A percentile compares a stretch with the other conserved stretches of the same genome.
These are phyloP conservation scores for Tolypocladium tundrense DNA, from an alignment of 2,329 filamentous ascomycete genomes.

Conservation along the genomic window DNA sequence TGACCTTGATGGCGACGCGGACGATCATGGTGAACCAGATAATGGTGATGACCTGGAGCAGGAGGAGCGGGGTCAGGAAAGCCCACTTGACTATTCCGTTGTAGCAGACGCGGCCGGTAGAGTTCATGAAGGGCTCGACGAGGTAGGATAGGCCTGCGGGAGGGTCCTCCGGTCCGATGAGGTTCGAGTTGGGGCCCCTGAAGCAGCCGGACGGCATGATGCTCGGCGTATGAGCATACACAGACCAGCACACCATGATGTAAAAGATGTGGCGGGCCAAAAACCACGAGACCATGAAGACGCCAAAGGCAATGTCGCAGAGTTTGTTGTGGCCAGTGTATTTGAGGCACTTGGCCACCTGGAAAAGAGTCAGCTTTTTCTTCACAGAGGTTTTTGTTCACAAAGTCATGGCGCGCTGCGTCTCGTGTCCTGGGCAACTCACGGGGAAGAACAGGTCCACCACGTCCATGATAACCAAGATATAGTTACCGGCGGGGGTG, in stretches of 20 bases:
- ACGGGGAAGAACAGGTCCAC: conserved; percentile 84
- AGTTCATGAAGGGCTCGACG: conserved; percentile 61
- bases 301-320: conserved; percentile 74
- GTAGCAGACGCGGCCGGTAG: conserved; percentile 70
- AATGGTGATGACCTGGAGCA: conserved; percentile 69
- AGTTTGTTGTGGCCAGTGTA: conserved; percentile 67
- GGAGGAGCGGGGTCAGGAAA: conserved; percentile 68
- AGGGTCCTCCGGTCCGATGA: conserved; percentile 42
- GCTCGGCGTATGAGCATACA: conserved; percentile 55
- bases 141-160: conserved; percentile 50
- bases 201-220: conserved; percentile 65
- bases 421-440: conserved; percentile 22
- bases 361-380: neutral
- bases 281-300: conserved; percentile 83
- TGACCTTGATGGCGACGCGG: conserved; percentile 68
- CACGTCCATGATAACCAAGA: conserved; percentile 87
- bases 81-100: conserved; percentile 61
- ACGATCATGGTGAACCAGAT: conserved; percentile 88
- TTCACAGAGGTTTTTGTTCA: neutral
- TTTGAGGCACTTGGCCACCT: conserved; percentile 89
- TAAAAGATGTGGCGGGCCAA: conserved; percentile 74
- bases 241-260: conserved; percentile 69
- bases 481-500: conserved; percentile 78
- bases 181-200: conserved; percentile 41
- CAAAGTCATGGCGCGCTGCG: neutral